Percentiles rank a stretch among this genome's conserved stretches.
phyloP scores from a whole-genome alignment of 805 yeast genomes.

The Kazachstania martiniae region DNA sequence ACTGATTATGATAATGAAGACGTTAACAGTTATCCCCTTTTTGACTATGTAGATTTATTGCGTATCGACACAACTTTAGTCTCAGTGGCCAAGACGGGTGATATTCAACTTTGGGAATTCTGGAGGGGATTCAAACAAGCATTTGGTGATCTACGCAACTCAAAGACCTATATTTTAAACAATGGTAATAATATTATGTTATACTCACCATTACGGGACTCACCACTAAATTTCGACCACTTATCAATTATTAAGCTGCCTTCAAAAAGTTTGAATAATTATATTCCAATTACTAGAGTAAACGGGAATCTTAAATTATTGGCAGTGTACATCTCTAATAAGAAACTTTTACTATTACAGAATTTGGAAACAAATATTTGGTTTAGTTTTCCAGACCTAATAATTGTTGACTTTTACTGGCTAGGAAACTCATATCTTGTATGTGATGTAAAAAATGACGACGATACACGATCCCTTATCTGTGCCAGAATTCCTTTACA shows the following conservation, averaged over 20 bases:
- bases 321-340: slow-evolving; percentile 23
- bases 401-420: slow-evolving; percentile 25
- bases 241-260: slow-evolving; percentile 22
- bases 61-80: slow-evolving; percentile 11
- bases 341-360: slow-evolving; percentile 21
- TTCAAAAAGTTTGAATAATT: slow-evolving; percentile 24
- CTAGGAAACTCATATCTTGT: slow-evolving; percentile 22
- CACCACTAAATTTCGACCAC: slow-evolving; percentile 10
- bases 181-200: slow-evolving; percentile 21
- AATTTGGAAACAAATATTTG: slow-evolving; percentile 21
- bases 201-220: slow-evolving; percentile 19
- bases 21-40: slow-evolving; percentile 3
- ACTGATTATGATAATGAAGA: slow-evolving; percentile 13
- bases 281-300: slow-evolving; percentile 12
- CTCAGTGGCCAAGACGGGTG: slow-evolving; percentile 13
- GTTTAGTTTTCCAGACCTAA: slow-evolving; percentile 18
- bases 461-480: slow-evolving; percentile 9
- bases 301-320: slow-evolving; percentile 18
- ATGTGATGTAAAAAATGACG: slow-evolving; percentile 16
- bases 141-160: slow-evolving; percentile 14
- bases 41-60: slow-evolving; percentile 12
- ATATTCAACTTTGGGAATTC: slow-evolving; percentile 18
- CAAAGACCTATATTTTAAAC: slow-evolving; percentile 15
- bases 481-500: slow-evolving; percentile 21
- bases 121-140: slow-evolving; percentile 19